Evolutionary conservation across 192 early-diverging fungal genomes (phyloP), one percentile per base, ranked within the genome.

Genomic region (Podila horticola): DNA sequence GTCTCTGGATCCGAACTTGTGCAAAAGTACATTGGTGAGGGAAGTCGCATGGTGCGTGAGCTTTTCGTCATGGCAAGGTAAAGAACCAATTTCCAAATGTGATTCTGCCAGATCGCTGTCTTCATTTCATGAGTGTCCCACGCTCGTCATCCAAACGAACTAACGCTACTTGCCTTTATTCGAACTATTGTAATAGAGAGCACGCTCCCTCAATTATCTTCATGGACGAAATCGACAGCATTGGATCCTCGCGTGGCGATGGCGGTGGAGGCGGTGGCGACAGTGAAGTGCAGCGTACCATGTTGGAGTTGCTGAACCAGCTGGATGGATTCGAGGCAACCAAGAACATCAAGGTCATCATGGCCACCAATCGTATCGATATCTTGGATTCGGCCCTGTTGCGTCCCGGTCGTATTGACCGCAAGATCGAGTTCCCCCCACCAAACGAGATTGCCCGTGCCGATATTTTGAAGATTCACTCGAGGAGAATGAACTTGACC

Each of bases 1-100:
- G 95, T 96, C 41, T 95, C 94, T 67, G 95, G 95, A 49, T 95
- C 94, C 30, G 95, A 96, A 72, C 88, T 96, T 51, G 95, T 96
- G 38, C 94, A 95, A 86, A 96, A 96, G 86, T 96, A 96, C 77
- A 96, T 96, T 89, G 95, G 95, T 72, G 95, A 96, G 76, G 94
- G 95, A 64, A 93, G 92, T 83, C 91, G 95, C 67, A 96, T 96
- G 95, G 95, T 96, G 15, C 91, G 94, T 24, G 94, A 95, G 85
- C 86, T 95, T 45, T 95, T 95, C 71, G 93, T 94, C 38, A 95
- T 95, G 94, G 93, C 94, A 71, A 88, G 88, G 88, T 89, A 85
- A 49, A 48, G 41, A 20, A 6, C 28, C 7, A 13, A 19, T 36
- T 11, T 63, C 60, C 15, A 19, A 29, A 24, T 62, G 0, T 51